These are phyloP conservation scores for Oryza punctata DNA, from an alignment of 176 grass and related monocot species.

Conservation along the genomic window DNA sequence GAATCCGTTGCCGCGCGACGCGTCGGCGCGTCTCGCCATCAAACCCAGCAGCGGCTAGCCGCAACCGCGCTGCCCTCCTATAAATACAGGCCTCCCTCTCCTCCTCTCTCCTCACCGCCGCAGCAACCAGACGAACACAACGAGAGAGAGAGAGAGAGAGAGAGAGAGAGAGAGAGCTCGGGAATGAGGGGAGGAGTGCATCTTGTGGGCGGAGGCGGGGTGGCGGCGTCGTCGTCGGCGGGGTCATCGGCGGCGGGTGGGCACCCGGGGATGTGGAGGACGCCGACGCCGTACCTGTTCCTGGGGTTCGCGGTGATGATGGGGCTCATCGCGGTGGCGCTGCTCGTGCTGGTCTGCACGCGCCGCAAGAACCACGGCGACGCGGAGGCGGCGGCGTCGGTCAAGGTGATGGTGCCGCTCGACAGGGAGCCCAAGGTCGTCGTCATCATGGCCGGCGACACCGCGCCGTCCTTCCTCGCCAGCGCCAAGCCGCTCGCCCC, in stretches of 20 bases:
- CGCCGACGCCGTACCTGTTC: conserved; percentile 54
- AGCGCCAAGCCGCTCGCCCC: conserved; percentile 33
- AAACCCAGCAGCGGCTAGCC: background rate
- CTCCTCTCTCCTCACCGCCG: background rate
- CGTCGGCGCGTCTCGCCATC: too few relatives aligned
- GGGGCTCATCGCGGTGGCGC: conserved; percentile 35
- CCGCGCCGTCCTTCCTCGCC: conserved; percentile 38
- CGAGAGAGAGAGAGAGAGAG: too few relatives aligned
- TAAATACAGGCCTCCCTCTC: background rate
- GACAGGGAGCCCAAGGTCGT: conserved; percentile 42
- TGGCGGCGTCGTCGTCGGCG: too few relatives aligned
- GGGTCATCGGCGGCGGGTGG: background rate
- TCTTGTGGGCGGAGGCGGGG: background rate
- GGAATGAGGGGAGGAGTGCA: background rate
- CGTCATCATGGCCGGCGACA: conserved; percentile 49
- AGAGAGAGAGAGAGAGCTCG: background rate
- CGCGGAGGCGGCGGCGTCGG: background rate
- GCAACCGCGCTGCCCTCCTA: background rate
- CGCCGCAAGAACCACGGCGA: conserved; percentile 8
- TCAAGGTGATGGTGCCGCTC: conserved; percentile 18
- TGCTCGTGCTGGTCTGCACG: conserved; percentile 43
- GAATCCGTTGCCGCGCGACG: too few relatives aligned
- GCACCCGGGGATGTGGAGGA: conserved; percentile 27
- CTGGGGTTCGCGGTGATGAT: conserved; percentile 19
- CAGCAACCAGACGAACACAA: background rate